phyloP scores from a whole-genome alignment of 805 yeast genomes.

The Naumovozyma baii region DNA sequence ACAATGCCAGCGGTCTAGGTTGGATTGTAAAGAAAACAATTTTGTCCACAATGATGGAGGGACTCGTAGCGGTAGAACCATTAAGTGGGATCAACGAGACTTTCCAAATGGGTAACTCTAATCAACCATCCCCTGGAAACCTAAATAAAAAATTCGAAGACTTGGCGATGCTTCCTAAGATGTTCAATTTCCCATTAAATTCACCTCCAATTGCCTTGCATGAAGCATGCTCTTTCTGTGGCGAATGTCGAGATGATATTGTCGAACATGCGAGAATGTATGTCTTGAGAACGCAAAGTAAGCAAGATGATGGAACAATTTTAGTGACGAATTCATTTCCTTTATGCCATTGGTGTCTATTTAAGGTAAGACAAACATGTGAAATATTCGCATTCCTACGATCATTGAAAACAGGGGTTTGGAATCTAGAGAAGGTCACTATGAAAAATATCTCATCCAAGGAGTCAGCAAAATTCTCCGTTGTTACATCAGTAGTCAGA shows the following conservation, averaged over 20 bases:
- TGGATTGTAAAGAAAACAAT: constrained; percentile 55
- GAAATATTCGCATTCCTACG: constrained; percentile 74
- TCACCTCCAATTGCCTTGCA: constrained; percentile 66
- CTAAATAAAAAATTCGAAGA: constrained; percentile 2
- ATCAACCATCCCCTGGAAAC: constrained; percentile 6
- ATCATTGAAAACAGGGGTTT: constrained; percentile 47
- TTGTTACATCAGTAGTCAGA: constrained; percentile 5
- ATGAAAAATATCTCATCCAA: constrained; percentile 13
- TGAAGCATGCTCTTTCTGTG: constrained; percentile 76
- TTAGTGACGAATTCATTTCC: constrained; percentile 41
- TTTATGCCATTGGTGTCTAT: constrained; percentile 72
- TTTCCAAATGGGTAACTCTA: constrained; percentile 35
- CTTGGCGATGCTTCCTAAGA: constrained; percentile 26
- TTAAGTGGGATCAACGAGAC: constrained; percentile 73
- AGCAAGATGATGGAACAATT: constrained; percentile 24
- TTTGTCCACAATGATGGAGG: constrained; percentile 63
- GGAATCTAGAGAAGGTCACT: constrained; percentile 43
- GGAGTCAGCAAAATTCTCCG: constrained; percentile 9
- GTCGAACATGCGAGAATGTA: constrained; percentile 73
- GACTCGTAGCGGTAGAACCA: constrained; percentile 77
- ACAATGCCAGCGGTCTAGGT: constrained; percentile 51
- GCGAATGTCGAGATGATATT: constrained; percentile 61
- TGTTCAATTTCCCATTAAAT: constrained; percentile 37
- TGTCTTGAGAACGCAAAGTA: constrained; percentile 42
- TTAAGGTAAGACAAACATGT: constrained; percentile 70